These are phyloP conservation scores for Microcyclospora tardicrescens DNA, from an alignment of 2,329 filamentous ascomycete species.

Conservation along the genomic window DNA sequence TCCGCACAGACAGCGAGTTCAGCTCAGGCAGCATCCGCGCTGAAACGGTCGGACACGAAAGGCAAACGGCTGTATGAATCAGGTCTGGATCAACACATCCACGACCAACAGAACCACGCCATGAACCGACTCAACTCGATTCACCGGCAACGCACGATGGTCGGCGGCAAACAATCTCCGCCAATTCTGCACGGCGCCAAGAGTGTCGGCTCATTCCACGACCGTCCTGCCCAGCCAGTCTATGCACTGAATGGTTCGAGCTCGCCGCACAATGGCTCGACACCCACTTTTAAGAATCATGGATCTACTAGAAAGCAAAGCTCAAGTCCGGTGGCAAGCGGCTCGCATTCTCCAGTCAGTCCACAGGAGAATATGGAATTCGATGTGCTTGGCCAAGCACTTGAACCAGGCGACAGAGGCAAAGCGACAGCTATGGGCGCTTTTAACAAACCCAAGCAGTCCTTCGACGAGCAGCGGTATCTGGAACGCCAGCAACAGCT, in stretches of 20 bases:
- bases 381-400: constrained; percentile 44
- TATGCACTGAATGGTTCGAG: constrained; percentile 12
- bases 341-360: constrained; percentile 43
- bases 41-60: constrained; percentile 57
- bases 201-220: constrained; percentile 57
- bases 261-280: neutral
- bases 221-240: constrained; percentile 23
- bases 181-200: constrained; percentile 20
- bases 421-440: constrained; percentile 66
- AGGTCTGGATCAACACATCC: constrained; percentile 62
- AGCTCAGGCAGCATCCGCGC: constrained; percentile 21
- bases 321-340: constrained; percentile 28
- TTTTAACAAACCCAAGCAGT: constrained; percentile 59
- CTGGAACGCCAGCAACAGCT: constrained; percentile 70
- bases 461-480: constrained; percentile 77
- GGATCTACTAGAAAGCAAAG: constrained; percentile 24
- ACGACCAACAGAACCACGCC: constrained; percentile 66
- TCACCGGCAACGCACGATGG: constrained; percentile 46
- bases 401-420: constrained; percentile 63
- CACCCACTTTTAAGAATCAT: constrained; percentile 24
- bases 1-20: constrained; percentile 7
- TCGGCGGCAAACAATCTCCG: constrained; percentile 37
- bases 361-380: constrained; percentile 61
- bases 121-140: constrained; percentile 70
- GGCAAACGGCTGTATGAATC: constrained; percentile 71